Conservation (phyloP, 805 yeast species). For the Jamesozyma jinghongensis region DNA sequence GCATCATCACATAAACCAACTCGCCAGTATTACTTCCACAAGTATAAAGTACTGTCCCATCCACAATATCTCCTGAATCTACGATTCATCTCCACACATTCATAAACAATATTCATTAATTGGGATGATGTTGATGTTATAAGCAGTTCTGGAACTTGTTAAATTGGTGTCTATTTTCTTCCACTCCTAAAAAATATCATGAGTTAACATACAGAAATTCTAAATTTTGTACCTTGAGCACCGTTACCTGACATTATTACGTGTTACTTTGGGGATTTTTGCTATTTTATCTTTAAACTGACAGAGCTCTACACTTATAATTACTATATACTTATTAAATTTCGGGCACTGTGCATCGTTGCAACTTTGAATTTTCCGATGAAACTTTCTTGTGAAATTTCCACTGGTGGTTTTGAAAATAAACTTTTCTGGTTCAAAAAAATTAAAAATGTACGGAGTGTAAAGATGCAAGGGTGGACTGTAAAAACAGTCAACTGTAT, state of each 20-base stretch:
- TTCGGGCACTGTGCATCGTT: not conserved
- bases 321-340: conserved; percentile 1
- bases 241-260: conserved; percentile 76
- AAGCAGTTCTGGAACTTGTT: not conserved
- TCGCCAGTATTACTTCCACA: no score
- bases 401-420: not conserved
- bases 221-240: conserved; percentile 99
- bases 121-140: not conserved
- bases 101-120: no score
- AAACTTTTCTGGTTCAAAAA: not conserved
- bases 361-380: not conserved
- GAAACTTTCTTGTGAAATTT: not conserved
- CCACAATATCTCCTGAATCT: no score
- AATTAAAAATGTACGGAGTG: not conserved
- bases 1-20: no score
- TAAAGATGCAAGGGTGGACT: not conserved
- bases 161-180: not conserved
- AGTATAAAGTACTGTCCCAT: no score
- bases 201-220: conserved; percentile 82
- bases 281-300: not conserved
- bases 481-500: not conserved
- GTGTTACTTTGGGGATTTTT: conserved; percentile 10
- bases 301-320: not conserved
- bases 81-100: no score
- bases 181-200: not conserved